A percentile compares a stretch with the other conserved stretches of the same genome.
Conservation (phyloP, 2,329 filamentous ascomycete genomes). For the Colletotrichum filicis region DNA sequence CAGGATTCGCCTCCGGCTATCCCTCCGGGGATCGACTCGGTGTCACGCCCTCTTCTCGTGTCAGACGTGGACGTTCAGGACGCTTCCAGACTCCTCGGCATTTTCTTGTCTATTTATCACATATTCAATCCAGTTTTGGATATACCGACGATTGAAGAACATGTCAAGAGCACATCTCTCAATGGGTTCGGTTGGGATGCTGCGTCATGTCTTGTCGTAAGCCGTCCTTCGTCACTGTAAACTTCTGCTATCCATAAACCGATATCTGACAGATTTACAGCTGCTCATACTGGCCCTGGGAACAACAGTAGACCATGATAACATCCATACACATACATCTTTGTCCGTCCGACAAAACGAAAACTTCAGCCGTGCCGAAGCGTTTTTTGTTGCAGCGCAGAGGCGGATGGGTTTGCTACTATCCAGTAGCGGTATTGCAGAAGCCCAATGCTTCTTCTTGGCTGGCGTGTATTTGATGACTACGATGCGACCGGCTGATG, state of each 20-base stretch:
- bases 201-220: constrained; percentile 30
- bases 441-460: constrained; percentile 34
- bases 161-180: not conserved
- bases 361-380: not conserved
- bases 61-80: not conserved
- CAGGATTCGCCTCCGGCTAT: not conserved
- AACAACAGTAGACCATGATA: not conserved
- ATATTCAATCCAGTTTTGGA: constrained; percentile 11
- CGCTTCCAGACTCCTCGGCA: not conserved
- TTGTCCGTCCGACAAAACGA: not conserved
- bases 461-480: constrained; percentile 37
- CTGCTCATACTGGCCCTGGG: not conserved
- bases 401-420: constrained; percentile 31
- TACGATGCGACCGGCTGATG: constrained; percentile 29
- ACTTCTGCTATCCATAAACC: not conserved
- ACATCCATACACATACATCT: not conserved
- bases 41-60: not conserved
- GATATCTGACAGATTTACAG: not conserved
- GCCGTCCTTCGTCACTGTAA: not conserved
- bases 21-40: not conserved
- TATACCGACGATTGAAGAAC: not conserved
- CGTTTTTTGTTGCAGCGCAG: constrained; percentile 21
- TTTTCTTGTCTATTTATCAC: constrained; percentile 1
- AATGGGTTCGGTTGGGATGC: constrained; percentile 30
- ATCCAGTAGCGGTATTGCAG: constrained; percentile 21